Conservation (phyloP, 257 asterid genomes). For the Capsicum rhomboideum region DNA sequence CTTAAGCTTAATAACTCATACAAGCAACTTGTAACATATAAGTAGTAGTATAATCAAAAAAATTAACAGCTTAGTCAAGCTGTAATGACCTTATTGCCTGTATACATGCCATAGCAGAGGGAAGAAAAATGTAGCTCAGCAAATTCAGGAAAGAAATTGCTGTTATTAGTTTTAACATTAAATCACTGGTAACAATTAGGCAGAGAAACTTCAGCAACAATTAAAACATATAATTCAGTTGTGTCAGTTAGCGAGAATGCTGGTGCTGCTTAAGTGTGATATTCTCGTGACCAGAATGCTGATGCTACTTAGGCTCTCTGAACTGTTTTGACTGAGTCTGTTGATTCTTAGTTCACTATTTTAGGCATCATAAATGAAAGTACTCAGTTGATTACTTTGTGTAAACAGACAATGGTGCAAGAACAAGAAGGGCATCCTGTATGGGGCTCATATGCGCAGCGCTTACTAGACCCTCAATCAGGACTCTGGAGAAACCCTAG, state of each 20-base stretch:
- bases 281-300: not conserved
- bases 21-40: not conserved
- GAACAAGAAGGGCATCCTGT: constrained; percentile 83
- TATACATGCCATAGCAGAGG: not conserved
- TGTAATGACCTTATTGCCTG: not conserved
- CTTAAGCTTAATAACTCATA: not conserved
- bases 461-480: constrained; percentile 72
- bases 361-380: not conserved
- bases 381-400: constrained; percentile 4
- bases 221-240: not conserved
- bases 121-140: not conserved
- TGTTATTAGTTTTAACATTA: not conserved
- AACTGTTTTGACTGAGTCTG: not conserved
- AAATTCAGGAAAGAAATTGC: not conserved
- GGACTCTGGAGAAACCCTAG: constrained; percentile 87
- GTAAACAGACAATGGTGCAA: constrained; percentile 67
- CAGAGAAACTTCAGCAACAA: not conserved
- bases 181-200: not conserved
- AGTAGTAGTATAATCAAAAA: not conserved
- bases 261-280: not conserved
- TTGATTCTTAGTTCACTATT: not conserved
- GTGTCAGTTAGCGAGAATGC: not conserved
- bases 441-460: constrained; percentile 91
- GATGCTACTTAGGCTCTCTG: not conserved
- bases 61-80: not conserved